phyloP scores from a whole-genome alignment of 2,329 filamentous ascomycete genomes.

The Clarireedia hainanense region DNA sequence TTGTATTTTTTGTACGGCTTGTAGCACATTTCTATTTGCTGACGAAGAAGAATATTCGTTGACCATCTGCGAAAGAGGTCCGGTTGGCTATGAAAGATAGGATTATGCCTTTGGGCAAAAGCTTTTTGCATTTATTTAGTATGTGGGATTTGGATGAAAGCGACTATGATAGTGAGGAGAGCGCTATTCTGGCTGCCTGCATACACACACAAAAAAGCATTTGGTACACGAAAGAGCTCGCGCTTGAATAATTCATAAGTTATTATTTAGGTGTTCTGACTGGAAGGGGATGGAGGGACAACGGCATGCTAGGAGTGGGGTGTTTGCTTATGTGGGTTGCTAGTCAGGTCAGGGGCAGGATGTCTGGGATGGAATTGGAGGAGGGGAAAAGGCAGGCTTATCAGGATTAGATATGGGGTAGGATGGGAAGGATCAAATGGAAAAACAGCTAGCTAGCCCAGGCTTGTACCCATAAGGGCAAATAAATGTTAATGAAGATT shows the following conservation, averaged over 20 bases:
- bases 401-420: neutral
- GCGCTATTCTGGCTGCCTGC: neutral
- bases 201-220: conserved; percentile 1
- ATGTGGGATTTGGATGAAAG: neutral
- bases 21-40: neutral
- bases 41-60: neutral
- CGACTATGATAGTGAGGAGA: neutral
- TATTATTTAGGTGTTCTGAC: neutral
- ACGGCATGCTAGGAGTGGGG: neutral
- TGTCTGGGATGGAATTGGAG: too few relatives aligned
- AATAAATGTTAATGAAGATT: conserved; percentile 6
- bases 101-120: neutral
- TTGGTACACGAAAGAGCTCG: conserved; percentile 4
- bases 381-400: too few relatives aligned
- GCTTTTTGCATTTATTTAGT: neutral
- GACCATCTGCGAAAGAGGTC: neutral
- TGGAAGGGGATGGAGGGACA: neutral
- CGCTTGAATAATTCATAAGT: conserved; percentile 1
- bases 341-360: too few relatives aligned
- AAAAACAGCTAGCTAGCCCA: too few relatives aligned
- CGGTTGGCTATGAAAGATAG: neutral
- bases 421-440: neutral
- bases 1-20: conserved; percentile 3
- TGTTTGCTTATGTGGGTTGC: too few relatives aligned
- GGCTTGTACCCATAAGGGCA: neutral